These are phyloP conservation scores for Parathielavia appendiculata DNA, from an alignment of 495 filamentous ascomycete genomes.

Conservation along the genomic window DNA sequence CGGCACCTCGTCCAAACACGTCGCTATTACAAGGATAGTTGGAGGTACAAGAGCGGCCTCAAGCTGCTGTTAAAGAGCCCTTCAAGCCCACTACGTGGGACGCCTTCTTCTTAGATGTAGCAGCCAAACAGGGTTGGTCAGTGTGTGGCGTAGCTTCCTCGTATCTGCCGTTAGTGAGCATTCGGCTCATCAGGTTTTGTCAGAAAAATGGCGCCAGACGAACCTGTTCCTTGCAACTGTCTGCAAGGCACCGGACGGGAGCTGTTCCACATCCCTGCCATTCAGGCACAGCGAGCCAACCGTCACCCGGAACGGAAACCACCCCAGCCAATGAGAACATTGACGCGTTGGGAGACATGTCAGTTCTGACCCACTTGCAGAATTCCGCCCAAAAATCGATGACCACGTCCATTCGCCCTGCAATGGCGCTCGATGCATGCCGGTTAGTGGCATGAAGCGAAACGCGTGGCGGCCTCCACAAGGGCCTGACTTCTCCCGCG, in stretches of 20 bases:
- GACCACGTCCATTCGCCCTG: conserved; percentile 9
- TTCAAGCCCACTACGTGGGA: too few relatives aligned
- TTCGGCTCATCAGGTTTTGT: conserved; percentile 7
- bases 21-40: not conserved
- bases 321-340: conserved; percentile 15
- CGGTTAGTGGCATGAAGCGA: conserved; percentile 7
- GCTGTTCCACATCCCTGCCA: conserved; percentile 13
- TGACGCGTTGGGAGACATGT: conserved; percentile 9
- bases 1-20: not conserved
- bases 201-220: conserved; percentile 16
- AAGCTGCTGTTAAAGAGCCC: not conserved
- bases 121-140: conserved; percentile 17
- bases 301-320: conserved; percentile 18
- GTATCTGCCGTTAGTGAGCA: conserved; percentile 4
- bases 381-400: conserved; percentile 8
- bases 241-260: conserved; percentile 23
- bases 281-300: conserved; percentile 22
- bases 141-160: conserved; percentile 5
- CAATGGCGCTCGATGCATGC: not conserved
- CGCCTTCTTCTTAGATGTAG: not conserved
- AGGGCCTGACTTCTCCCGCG: not conserved
- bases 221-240: conserved; percentile 22
- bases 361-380: conserved; percentile 13
- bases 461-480: conserved; percentile 19
- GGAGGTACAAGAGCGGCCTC: conserved; percentile 2